These are phyloP conservation scores for Neurospora sp. DNA, from an alignment of 495 filamentous ascomycete genomes.

Conservation along the genomic window DNA sequence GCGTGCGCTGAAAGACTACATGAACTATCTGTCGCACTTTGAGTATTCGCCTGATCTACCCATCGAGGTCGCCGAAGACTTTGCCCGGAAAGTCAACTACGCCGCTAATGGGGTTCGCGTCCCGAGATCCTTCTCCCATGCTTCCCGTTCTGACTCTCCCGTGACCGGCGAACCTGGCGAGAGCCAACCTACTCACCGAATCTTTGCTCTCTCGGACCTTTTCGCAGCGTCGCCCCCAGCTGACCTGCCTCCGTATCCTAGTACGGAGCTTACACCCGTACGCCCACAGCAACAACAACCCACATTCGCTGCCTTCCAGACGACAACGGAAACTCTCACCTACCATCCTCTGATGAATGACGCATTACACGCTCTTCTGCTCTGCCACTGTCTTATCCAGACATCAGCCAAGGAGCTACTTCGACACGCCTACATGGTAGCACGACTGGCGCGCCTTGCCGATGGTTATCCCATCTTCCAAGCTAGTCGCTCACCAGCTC, in stretches of 20 bases:
- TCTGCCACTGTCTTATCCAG: slow-evolving; percentile 64
- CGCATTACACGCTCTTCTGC: slow-evolving; percentile 60
- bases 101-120: slow-evolving; percentile 31
- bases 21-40: slow-evolving; percentile 56
- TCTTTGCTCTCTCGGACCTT: slow-evolving; percentile 43
- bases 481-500: slow-evolving; percentile 57
- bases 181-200: slow-evolving; percentile 7
- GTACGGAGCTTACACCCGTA: slow-evolving; percentile 24
- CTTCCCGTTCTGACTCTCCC: slow-evolving; percentile 1
- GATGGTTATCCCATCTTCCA: slow-evolving; percentile 77
- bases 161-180: slow-evolving; percentile 2
- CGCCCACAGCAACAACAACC: slow-evolving; percentile 12
- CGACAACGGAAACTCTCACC: slow-evolving; percentile 55
- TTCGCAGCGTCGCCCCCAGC: slow-evolving; percentile 46
- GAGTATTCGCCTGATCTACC: slow-evolving; percentile 66
- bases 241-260: slow-evolving; percentile 48
- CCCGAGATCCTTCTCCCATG: slow-evolving; percentile 11
- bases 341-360: slow-evolving; percentile 73
- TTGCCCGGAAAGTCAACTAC: slow-evolving; percentile 52
- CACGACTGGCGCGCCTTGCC: slow-evolving; percentile 58
- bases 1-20: slow-evolving; percentile 60
- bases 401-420: slow-evolving; percentile 63
- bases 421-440: slow-evolving; percentile 69
- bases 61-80: slow-evolving; percentile 54
- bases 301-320: slow-evolving; percentile 17